Conservation (phyloP, 2,329 filamentous ascomycete species). For the Calcarisporium arbuscula region DNA sequence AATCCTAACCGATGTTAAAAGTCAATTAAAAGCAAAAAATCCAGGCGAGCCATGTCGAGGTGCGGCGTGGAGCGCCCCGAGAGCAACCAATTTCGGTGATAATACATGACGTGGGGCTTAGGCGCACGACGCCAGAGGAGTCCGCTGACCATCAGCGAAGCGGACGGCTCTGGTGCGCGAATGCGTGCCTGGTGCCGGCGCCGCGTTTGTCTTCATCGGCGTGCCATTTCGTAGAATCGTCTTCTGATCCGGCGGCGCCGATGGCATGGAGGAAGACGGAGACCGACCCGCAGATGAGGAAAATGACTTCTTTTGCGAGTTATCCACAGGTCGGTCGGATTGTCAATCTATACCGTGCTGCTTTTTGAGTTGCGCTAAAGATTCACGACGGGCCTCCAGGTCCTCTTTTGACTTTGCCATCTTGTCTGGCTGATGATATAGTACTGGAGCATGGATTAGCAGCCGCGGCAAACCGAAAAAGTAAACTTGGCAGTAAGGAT, state of each 20-base stretch:
- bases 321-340: slow-evolving; percentile 63
- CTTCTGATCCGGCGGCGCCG: slow-evolving; percentile 33
- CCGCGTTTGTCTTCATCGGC: slow-evolving; percentile 26
- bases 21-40: no score
- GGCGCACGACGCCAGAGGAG: slow-evolving; percentile 30
- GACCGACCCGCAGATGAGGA: slow-evolving; percentile 57
- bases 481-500: background rate
- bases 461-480: background rate
- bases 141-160: slow-evolving; percentile 33
- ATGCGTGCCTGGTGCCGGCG: slow-evolving; percentile 27
- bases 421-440: slow-evolving; percentile 62
- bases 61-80: no score
- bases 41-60: no score
- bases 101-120: no score
- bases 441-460: slow-evolving; percentile 32
- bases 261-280: slow-evolving; percentile 38
- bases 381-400: slow-evolving; percentile 87
- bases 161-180: slow-evolving; percentile 33
- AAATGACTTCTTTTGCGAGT: slow-evolving; percentile 34
- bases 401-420: slow-evolving; percentile 83
- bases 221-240: slow-evolving; percentile 38
- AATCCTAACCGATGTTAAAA: no score
- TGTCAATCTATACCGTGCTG: slow-evolving; percentile 98
- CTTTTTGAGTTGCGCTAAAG: slow-evolving; percentile 95
- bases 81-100: no score